Evolutionary conservation across 2,329 filamentous ascomycete genomes (phyloP), one percentile per base, ranked within the genome.

Genomic region (Chalaropsis ovoidea): DNA sequence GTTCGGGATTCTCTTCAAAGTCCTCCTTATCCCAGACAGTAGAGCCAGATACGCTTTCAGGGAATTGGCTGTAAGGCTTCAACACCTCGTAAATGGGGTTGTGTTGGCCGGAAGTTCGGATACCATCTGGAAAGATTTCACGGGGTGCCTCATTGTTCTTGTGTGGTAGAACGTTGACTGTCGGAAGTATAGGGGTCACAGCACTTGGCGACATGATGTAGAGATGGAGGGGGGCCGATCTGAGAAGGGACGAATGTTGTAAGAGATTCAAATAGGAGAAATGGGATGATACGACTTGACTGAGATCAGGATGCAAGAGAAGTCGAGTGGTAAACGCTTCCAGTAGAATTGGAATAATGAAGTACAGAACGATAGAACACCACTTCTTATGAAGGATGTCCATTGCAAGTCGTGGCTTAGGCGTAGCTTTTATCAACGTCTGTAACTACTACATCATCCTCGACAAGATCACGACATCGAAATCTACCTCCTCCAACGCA

Each of bases 1-100:
- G 80, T 70, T 88, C 84, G 0, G 86, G 84, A 70, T 81, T 78
- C 69, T 81, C 74, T 64, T 77, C 77, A 71, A 86, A 89, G 41
- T 89, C 86, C 39, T 84, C 81, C 4, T 81, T 79, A 64, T 81
- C 79, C 89, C 89, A 94, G 39, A 89, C 83, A 0, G 88, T 92
- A 0, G 82, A 82, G 11, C 88, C 88, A 0, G 79, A 79, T 72
- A 92, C 90, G 68, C 86, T 76, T 67, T 82, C 82, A 54, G 89
- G 89, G 71, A 92, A 93, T 17, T 81, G 79, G 0, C 81, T 78
- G 73, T 90, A 93, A 0, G 87, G 82, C 61, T 76, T 78, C n/a
- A 93, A 75, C 8, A 80, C 76, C 41, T 85, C 79, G 72, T 86
- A 86, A 42, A 88, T 74, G 0, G 89, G 89, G 27, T 82, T 78